These are phyloP conservation scores for Juncus inflexus DNA, from an alignment of 176 grass and related monocot species.

Conservation along the genomic window DNA sequence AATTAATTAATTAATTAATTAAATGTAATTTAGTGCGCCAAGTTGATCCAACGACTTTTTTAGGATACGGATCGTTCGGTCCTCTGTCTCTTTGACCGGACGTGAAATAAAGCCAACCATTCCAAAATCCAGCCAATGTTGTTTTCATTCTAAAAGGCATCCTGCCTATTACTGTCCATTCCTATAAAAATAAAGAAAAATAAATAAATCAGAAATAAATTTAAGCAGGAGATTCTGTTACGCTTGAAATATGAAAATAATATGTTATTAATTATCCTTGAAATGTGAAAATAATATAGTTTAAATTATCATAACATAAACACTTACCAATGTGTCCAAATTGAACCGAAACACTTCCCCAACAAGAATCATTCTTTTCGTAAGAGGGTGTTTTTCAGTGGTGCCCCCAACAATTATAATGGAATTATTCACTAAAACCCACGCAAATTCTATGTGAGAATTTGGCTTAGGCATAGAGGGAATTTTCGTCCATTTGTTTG, in stretches of 20 bases:
- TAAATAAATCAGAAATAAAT: not conserved
- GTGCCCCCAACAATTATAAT: slow-evolving; percentile 75
- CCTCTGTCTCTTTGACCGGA: slow-evolving; percentile 79
- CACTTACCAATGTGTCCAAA: slow-evolving; percentile 56
- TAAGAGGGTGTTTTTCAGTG: slow-evolving; percentile 79
- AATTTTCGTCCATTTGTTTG: slow-evolving; percentile 48
- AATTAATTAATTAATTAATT: slow-evolving; percentile 17
- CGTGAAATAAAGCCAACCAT: slow-evolving; percentile 84
- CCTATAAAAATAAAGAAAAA: slow-evolving; percentile 32
- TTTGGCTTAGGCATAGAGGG: slow-evolving; percentile 76
- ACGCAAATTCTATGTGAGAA: slow-evolving; percentile 85
- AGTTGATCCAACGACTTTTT: slow-evolving; percentile 68
- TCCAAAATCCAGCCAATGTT: slow-evolving; percentile 62
- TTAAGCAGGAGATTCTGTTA: too few relatives aligned
- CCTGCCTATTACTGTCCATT: slow-evolving; percentile 64
- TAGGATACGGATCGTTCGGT: slow-evolving; percentile 62
- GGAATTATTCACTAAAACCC: slow-evolving; percentile 69
- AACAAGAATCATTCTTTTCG: slow-evolving; percentile 90
- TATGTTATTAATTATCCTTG: too few relatives aligned
- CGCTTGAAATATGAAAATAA: not conserved
- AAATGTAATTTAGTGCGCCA: slow-evolving; percentile 63
- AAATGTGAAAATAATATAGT: not conserved
- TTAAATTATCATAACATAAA: not conserved
- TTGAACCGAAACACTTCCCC: slow-evolving; percentile 76
- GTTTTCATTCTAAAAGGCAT: slow-evolving; percentile 90